phyloP scores from a whole-genome alignment of 2,329 filamentous ascomycete species.

The Arachnomyces sp. region DNA sequence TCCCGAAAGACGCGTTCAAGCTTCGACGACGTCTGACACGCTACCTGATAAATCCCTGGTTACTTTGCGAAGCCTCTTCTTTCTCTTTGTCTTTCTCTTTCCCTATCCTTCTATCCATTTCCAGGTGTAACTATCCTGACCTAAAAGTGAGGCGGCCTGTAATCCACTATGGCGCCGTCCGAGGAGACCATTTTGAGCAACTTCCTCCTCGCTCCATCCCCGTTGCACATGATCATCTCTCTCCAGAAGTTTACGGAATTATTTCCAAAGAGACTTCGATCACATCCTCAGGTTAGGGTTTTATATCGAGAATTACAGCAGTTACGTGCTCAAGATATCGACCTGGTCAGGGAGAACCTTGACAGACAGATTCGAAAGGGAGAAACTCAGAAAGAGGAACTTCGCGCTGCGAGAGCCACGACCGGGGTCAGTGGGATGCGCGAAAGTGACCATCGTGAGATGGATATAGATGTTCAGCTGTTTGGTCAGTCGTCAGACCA shows the following conservation, averaged over 20 bases:
- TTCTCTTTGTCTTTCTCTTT: conserved; percentile 7
- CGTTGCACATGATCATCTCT: conserved; percentile 64
- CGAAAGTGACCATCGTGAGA: conserved; percentile 29
- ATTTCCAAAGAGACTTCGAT: conserved; percentile 60
- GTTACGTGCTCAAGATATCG: conserved; percentile 60
- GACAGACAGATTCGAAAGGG: conserved; percentile 29
- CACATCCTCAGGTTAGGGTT: conserved; percentile 57
- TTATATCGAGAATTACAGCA: conserved; percentile 75
- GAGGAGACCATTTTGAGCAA: conserved; percentile 67
- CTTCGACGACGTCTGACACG: too few species aligned
- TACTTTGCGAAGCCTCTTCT: not conserved
- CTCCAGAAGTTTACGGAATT: conserved; percentile 66
- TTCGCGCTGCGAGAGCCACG: conserved; percentile 25
- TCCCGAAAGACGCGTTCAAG: too few species aligned
- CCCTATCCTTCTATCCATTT: conserved; percentile 7
- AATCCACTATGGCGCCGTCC: conserved; percentile 55
- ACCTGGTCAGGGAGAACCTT: conserved; percentile 53
- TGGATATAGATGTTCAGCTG: conserved; percentile 47
- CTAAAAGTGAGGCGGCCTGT: too few species aligned
- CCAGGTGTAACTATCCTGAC: not conserved
- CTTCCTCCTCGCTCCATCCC: conserved; percentile 69
- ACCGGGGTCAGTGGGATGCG: conserved; percentile 25
- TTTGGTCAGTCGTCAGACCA: conserved; percentile 44
- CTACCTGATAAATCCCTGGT: too few species aligned
- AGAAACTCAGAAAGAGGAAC: conserved; percentile 30